A percentile compares a stretch with the other conserved stretches of the same genome.
phyloP scores from a whole-genome alignment of 1,139 yeast genomes.

The Pichia cactophila region DNA sequence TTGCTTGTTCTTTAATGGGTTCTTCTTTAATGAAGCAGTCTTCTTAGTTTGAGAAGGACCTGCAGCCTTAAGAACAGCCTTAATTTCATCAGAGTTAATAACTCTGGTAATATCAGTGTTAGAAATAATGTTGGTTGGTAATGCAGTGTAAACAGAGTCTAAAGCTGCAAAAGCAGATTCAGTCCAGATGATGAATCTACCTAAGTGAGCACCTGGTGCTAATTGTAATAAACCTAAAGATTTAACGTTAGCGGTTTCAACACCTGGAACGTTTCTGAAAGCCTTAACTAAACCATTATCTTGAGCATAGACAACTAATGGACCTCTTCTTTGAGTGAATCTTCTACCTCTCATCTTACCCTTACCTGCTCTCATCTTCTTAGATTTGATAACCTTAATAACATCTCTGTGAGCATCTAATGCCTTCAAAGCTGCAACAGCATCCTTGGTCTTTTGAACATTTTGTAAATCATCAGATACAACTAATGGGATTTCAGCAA shows the following conservation, averaged over 20 bases:
- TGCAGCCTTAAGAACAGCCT: constrained; percentile 95
- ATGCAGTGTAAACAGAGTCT: constrained; percentile 96
- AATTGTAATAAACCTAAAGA: constrained; percentile 95
- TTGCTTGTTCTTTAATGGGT: constrained; percentile 99
- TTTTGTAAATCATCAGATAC: constrained; percentile 91
- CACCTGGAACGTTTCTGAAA: constrained; percentile 99
- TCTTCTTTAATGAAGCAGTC: constrained; percentile 94
- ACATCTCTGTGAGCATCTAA: constrained; percentile 99
- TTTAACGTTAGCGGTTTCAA: constrained; percentile 90
- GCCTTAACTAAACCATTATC: constrained; percentile 98
- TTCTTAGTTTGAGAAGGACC: constrained; percentile 93
- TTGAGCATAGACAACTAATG: constrained; percentile 95
- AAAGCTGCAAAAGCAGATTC: constrained; percentile 95
- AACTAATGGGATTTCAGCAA: constrained; percentile 98
- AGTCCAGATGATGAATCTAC: constrained; percentile 99
- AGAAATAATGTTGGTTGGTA: constrained; percentile 90
- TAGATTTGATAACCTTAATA: constrained; percentile 95
- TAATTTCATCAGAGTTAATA: constrained; percentile 99
- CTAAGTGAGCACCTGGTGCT: constrained; percentile 99
- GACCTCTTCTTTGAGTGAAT: constrained; percentile 99
- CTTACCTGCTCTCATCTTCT: constrained; percentile 99
- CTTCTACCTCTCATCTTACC: constrained; percentile 99
- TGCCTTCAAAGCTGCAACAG: constrained; percentile 96
- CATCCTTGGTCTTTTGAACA: constrained; percentile 95
- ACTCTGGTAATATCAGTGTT: constrained; percentile 95